Evolutionary conservation across 2,329 filamentous ascomycete species (phyloP).

Genomic region (Cladosporium austrohemisphaericum): DNA sequence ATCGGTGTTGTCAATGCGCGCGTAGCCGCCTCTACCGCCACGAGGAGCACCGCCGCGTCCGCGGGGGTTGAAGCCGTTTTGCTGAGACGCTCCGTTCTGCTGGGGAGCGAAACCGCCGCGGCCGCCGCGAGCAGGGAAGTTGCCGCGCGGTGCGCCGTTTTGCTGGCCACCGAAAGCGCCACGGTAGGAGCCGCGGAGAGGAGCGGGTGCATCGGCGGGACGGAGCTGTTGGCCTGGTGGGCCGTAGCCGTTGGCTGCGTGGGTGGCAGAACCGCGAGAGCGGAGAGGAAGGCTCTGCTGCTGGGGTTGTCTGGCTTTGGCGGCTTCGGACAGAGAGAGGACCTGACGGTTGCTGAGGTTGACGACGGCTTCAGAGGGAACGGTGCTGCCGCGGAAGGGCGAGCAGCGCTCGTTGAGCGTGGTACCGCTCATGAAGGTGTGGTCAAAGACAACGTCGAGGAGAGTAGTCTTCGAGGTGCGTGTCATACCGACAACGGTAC

Average conservation of each 20-base stretch:
- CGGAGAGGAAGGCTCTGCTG: conserved; percentile 26
- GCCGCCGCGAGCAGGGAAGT: conserved; percentile 31
- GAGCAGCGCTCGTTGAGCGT: conserved; percentile 86
- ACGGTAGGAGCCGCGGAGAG: conserved; percentile 57
- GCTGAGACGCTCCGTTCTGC: conserved; percentile 16
- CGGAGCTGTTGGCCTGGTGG: conserved; percentile 59
- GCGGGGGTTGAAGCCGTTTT: conserved; percentile 16
- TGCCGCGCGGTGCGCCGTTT: conserved; percentile 28
- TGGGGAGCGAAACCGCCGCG: conserved; percentile 33
- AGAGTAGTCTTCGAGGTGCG: conserved; percentile 77
- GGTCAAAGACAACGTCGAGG: conserved; percentile 89
- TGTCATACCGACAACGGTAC: conserved; percentile 93
- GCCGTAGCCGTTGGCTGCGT: conserved; percentile 53
- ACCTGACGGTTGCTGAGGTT: conserved; percentile 83
- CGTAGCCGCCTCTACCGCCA: conserved; percentile 36
- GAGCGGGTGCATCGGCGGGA: conserved; percentile 53
- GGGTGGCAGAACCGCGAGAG: conserved; percentile 41
- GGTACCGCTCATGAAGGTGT: conserved; percentile 94
- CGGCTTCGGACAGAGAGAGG: conserved; percentile 52
- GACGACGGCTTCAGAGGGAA: conserved; percentile 80
- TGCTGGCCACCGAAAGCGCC: conserved; percentile 50
- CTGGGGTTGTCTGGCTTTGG: conserved; percentile 26
- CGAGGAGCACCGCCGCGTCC: conserved; percentile 36
- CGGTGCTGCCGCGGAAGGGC: conserved; percentile 89
- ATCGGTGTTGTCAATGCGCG: conserved; percentile 48